Evolutionary conservation across 139 green algal species (phyloP).

Genomic region (Coelastrella sp.): DNA sequence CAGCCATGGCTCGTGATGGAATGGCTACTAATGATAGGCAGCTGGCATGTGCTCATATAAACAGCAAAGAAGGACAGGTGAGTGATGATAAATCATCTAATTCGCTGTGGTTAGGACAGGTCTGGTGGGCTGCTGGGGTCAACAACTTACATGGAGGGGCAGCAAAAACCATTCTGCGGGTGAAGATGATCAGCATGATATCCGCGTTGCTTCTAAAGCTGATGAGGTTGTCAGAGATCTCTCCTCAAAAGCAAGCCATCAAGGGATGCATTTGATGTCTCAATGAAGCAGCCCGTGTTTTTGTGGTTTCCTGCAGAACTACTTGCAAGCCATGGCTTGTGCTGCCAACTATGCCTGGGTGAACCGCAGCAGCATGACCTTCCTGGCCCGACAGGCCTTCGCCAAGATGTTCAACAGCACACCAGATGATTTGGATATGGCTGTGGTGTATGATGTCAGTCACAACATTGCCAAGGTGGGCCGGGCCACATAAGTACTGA

Average conservation of each 20-base stretch:
- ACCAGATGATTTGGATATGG: slow-evolving; percentile 93
- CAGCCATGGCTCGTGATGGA: slow-evolving; percentile 83
- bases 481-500: neutral
- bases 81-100: too few relatives aligned
- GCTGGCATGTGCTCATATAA: slow-evolving; percentile 90
- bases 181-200: too few relatives aligned
- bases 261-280: neutral
- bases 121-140: too few relatives aligned
- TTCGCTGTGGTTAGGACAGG: too few relatives aligned
- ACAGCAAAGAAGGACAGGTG: slow-evolving; percentile 66
- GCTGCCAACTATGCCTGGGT: slow-evolving; percentile 96
- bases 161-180: too few relatives aligned
- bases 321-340: slow-evolving; percentile 90
- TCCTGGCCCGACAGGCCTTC: slow-evolving; percentile 85
- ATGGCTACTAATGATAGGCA: slow-evolving; percentile 88
- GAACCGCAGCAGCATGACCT: slow-evolving; percentile 91
- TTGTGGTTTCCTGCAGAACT: slow-evolving; percentile 67
- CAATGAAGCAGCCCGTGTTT: neutral
- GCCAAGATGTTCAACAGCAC: slow-evolving; percentile 83
- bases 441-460: slow-evolving; percentile 92
- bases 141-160: too few relatives aligned
- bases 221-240: too few relatives aligned
- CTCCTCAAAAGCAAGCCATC: neutral
- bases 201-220: too few relatives aligned
- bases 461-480: slow-evolving; percentile 94